phyloP scores from a whole-genome alignment of 1,284 basidiomycete species.

The Ganoderma leucocontextum region DNA sequence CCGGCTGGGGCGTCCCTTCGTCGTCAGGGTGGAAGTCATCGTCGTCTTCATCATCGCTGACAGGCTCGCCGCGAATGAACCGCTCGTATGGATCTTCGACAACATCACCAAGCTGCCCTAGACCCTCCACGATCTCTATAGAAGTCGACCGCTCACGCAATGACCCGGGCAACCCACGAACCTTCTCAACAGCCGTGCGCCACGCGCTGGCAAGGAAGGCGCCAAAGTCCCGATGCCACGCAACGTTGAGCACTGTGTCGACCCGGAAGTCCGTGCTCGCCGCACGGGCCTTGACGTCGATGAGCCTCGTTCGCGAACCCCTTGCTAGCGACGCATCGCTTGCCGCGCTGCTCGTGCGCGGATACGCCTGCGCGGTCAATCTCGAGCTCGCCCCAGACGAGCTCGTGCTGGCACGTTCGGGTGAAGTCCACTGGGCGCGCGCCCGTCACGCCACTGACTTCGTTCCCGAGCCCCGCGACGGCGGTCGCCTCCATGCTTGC shows the following conservation, averaged over 20 bases:
- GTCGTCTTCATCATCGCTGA: conserved; percentile 70
- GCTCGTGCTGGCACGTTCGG: conserved; percentile 19
- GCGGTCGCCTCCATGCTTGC: conserved; percentile 78
- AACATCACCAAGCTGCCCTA: conserved; percentile 12
- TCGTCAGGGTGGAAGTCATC: conserved; percentile 47
- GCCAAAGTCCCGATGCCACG: conserved; percentile 57
- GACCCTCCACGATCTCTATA: conserved; percentile 1
- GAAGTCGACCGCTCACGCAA: conserved; percentile 21
- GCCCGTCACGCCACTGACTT: conserved; percentile 63
- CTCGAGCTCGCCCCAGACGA: conserved; percentile 46
- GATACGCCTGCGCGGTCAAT: conserved; percentile 54
- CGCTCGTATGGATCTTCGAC: conserved; percentile 55
- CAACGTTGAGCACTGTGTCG: conserved; percentile 44
- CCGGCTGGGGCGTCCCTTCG: conserved; percentile 5
- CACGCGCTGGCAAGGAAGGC: conserved; percentile 46
- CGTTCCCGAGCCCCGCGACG: conserved; percentile 75
- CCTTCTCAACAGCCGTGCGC: conserved; percentile 42
- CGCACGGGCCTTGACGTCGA: conserved; percentile 44
- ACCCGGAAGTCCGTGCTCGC: conserved; percentile 50
- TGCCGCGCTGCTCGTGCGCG: conserved; percentile 35
- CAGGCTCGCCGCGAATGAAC: conserved; percentile 69
- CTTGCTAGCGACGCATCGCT: conserved; percentile 32
- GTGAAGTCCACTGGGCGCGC: conserved; percentile 35
- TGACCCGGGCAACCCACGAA: conserved; percentile 28
- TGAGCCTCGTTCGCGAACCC: conserved; percentile 51